Base-by-base conservation (phyloP, 805 yeast species). In the Candida koratica region DNA sequence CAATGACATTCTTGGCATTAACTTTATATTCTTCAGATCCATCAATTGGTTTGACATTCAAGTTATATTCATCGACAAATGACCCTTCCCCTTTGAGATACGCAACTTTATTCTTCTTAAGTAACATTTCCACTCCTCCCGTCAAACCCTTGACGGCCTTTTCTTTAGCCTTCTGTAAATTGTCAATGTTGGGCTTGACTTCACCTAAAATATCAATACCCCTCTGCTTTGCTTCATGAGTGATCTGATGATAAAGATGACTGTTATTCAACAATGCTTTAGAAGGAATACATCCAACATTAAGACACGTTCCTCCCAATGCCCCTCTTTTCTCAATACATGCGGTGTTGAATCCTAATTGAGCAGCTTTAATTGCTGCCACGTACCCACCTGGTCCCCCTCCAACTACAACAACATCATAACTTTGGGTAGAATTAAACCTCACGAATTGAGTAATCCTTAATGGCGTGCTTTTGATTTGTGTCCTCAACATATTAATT, bases 341-440 rank as follows among this genome's bases (percentile, higher is more conserved):
- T 23, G 97, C 98, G 37, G 96, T 87, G 64, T 89, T 81, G 52
- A 73, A 75, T 27, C 97, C 97, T 43, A 89, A 73, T 72, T 93
- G 99, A 34, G 98, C 98, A 42, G 96, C 96, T 66, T 87, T 90
- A 64, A 93, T 93, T 55, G 99, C 98, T 38, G 97, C 97, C 52
- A 93, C 93, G 63, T 93, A 93, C 45, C 99, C 99, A 64, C 97
- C 99, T 50, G 99, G 99, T 41, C 99, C 99, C 53, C 97, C 97
- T 51, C 99, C 99, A 56, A 93, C 84, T 52, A 93, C 86, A 37
- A 90, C 95, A 37, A 93, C 77, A 56, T 93, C 97, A 60, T 86
- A 93, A 56, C 69, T 65, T 47, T 67, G 63, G 12, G 71, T 58
- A 19, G 71, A 65, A 41, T 60, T 61, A 49, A 48, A 59, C 56